These are phyloP conservation scores for Torrubiella hemipterigena DNA, from an alignment of 2,329 filamentous ascomycete genomes.

Conservation along the genomic window DNA sequence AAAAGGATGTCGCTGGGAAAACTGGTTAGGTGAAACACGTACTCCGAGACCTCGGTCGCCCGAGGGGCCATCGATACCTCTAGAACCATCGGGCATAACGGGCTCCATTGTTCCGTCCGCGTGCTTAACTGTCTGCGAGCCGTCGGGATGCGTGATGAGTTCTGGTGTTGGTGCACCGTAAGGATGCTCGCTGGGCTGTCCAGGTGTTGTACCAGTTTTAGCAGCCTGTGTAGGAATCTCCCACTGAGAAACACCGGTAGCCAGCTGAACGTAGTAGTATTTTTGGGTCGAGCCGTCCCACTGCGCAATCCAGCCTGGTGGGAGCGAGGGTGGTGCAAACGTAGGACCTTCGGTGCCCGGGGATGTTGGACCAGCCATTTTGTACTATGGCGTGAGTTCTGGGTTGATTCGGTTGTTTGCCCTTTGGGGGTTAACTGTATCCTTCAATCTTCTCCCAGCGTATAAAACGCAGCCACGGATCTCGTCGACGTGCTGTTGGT, in stretches of 20 bases:
- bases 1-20: neutral
- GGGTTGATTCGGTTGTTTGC: constrained; percentile 4
- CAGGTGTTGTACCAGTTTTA: constrained; percentile 48
- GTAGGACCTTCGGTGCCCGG: constrained; percentile 47
- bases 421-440: too few relatives aligned
- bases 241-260: constrained; percentile 62
- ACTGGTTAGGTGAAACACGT: constrained; percentile 21
- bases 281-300: constrained; percentile 54
- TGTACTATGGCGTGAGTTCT: constrained; percentile 8
- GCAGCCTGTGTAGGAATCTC: constrained; percentile 56
- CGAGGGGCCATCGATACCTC: constrained; percentile 38
- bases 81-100: constrained; percentile 37
- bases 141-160: constrained; percentile 51
- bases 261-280: constrained; percentile 63
- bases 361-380: constrained; percentile 47
- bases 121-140: constrained; percentile 47
- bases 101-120: constrained; percentile 51
- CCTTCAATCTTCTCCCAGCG: too few relatives aligned
- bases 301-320: constrained; percentile 57
- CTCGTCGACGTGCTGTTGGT: too few relatives aligned
- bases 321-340: constrained; percentile 47
- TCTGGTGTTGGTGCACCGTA: constrained; percentile 46
- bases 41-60: constrained; percentile 56
- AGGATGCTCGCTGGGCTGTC: constrained; percentile 44
- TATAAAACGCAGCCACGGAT: too few relatives aligned